Evolutionary conservation across 1,139 yeast species (phyloP).

Genomic region (Lodderomyces metapsilosis): DNA sequence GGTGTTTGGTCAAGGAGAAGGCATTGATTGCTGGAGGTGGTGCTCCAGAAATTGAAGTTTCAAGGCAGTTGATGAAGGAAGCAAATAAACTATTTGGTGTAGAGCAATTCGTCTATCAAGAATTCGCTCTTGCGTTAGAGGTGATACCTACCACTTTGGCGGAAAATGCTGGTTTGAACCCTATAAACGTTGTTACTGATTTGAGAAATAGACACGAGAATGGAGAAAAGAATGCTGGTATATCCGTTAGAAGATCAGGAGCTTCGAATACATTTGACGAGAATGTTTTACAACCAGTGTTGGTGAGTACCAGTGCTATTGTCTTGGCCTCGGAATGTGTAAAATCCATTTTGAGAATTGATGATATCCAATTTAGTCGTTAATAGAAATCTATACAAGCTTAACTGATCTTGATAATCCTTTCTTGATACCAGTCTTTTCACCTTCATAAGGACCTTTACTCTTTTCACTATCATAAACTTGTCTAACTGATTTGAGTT

Average conservation of each 20-base stretch:
- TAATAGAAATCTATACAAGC: slow-evolving; percentile 40
- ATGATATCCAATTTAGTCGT: slow-evolving; percentile 74
- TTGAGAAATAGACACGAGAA: slow-evolving; percentile 87
- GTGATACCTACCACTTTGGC: slow-evolving; percentile 96
- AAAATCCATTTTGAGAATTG: slow-evolving; percentile 91
- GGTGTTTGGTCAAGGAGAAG: slow-evolving; percentile 91
- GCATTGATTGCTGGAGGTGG: slow-evolving; percentile 99
- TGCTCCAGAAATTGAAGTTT: slow-evolving; percentile 95
- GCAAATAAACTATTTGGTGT: slow-evolving; percentile 80
- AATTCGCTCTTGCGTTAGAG: slow-evolving; percentile 93
- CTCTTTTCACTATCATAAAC: slow-evolving; percentile 72
- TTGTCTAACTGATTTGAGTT: slow-evolving; percentile 83
- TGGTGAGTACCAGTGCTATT: slow-evolving; percentile 91
- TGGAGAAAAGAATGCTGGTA: slow-evolving; percentile 94
- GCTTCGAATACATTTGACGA: slow-evolving; percentile 90
- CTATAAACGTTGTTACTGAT: slow-evolving; percentile 93
- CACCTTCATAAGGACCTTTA: slow-evolving; percentile 88
- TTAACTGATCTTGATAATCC: slow-evolving; percentile 83
- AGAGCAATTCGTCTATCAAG: slow-evolving; percentile 92
- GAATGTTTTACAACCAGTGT: slow-evolving; percentile 93
- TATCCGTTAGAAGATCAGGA: slow-evolving; percentile 90
- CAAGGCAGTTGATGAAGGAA: slow-evolving; percentile 77
- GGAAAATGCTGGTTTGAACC: slow-evolving; percentile 95
- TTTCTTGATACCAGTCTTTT: slow-evolving; percentile 95
- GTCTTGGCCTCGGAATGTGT: slow-evolving; percentile 95